phyloP scores from a whole-genome alignment of 352 stramenopile genomes.

The Globisporangium nodosum region DNA sequence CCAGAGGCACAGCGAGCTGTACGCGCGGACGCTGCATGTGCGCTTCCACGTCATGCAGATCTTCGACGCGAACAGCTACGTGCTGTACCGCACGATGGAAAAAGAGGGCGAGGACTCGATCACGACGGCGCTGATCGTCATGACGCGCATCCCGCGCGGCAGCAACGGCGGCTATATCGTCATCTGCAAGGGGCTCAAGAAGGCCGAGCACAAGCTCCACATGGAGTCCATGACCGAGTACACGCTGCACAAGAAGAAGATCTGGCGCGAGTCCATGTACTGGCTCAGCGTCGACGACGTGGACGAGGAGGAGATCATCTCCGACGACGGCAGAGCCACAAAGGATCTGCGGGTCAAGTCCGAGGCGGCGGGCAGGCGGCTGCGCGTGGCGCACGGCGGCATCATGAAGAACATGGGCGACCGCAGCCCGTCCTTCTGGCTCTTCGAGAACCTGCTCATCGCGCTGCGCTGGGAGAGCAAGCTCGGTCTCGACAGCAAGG shows the following conservation, averaged over 20 bases:
- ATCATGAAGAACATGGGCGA: slow-evolving; percentile 63
- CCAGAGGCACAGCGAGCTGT: slow-evolving; percentile 39
- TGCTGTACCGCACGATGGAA: slow-evolving; percentile 52
- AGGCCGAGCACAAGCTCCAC: slow-evolving; percentile 40
- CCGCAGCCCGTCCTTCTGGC: slow-evolving; percentile 46
- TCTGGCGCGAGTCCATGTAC: slow-evolving; percentile 55
- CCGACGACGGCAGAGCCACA: slow-evolving; percentile 6
- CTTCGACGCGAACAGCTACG: slow-evolving; percentile 47
- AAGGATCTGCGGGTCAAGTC: slow-evolving; percentile 5
- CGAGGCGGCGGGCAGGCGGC: slow-evolving; percentile 10
- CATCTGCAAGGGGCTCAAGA: slow-evolving; percentile 48
- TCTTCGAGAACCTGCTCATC: slow-evolving; percentile 53
- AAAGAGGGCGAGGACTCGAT: slow-evolving; percentile 54
- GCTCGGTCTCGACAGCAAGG: slow-evolving; percentile 21
- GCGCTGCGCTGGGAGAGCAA: slow-evolving; percentile 48
- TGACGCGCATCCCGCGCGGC: slow-evolving; percentile 40
- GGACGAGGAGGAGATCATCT: neutral
- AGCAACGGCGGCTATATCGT: slow-evolving; percentile 33
- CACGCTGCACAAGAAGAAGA: slow-evolving; percentile 43
- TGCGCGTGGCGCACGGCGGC: slow-evolving; percentile 35
- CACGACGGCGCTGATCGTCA: slow-evolving; percentile 49
- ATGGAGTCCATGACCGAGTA: slow-evolving; percentile 39
- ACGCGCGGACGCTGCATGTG: slow-evolving; percentile 42
- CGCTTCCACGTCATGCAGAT: slow-evolving; percentile 54
- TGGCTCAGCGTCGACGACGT: slow-evolving; percentile 45